phyloP scores from a whole-genome alignment of 2,329 filamentous ascomycete species.

The Calonectria leucothoes region DNA sequence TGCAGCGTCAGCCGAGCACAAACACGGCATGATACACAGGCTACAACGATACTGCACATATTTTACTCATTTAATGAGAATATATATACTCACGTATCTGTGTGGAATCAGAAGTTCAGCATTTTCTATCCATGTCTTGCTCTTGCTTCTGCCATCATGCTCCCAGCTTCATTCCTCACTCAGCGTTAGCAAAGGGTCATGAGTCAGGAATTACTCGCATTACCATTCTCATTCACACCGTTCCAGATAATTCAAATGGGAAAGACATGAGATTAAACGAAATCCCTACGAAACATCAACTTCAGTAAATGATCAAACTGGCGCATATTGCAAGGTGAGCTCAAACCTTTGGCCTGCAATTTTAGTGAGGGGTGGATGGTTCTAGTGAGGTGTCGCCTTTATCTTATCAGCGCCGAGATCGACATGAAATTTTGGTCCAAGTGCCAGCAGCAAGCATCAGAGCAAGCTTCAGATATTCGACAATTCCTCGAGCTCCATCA shows the following conservation, averaged over 20 bases:
- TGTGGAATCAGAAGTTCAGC: background rate
- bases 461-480: background rate
- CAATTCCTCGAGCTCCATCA: background rate
- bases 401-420: slow-evolving; percentile 22
- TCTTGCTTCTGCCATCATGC: background rate
- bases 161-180: background rate
- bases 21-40: background rate
- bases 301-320: too few species aligned
- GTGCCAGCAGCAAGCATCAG: background rate
- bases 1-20: background rate
- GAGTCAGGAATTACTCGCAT: background rate
- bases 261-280: background rate
- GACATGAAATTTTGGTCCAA: slow-evolving; percentile 14
- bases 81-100: background rate
- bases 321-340: background rate
- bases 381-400: background rate
- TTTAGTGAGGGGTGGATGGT: background rate
- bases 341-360: background rate
- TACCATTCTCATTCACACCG: background rate
- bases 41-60: background rate
- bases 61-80: background rate
- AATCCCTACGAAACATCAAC: too few species aligned
- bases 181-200: background rate
- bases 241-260: background rate
- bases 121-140: background rate